phyloP scores from a whole-genome alignment of 768 basidiomycete species.

The Termitomyces sp. region DNA sequence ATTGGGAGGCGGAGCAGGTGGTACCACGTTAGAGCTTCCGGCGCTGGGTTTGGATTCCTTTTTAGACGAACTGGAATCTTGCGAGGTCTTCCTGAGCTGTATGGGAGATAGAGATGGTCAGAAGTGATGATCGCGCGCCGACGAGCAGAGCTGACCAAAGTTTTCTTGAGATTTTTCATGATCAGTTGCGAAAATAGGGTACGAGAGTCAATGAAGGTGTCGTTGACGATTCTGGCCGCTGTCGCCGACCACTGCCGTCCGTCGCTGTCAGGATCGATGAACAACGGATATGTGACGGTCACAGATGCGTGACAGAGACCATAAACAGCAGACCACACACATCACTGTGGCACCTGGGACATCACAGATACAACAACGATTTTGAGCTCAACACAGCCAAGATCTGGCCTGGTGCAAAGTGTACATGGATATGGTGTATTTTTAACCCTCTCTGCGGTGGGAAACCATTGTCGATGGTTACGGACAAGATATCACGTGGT shows the following conservation, averaged over 20 bases:
- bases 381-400: not conserved
- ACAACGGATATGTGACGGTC: constrained; percentile 26
- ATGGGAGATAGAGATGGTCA: constrained; percentile 16
- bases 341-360: not conserved
- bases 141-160: constrained; percentile 46
- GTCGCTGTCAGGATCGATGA: constrained; percentile 36
- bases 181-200: constrained; percentile 13
- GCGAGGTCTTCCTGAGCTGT: constrained; percentile 67
- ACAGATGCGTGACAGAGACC: constrained; percentile 14
- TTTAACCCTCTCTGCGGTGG: not conserved
- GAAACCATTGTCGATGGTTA: constrained; percentile 3
- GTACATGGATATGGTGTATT: not conserved
- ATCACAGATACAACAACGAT: not conserved
- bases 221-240: constrained; percentile 14
- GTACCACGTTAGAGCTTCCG: constrained; percentile 25
- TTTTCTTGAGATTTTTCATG: constrained; percentile 88
- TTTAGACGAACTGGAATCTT: constrained; percentile 63
- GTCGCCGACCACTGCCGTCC: constrained; percentile 11
- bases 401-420: not conserved
- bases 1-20: constrained; percentile 62
- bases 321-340: constrained; percentile 6
- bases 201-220: constrained; percentile 8
- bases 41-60: constrained; percentile 53
- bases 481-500: constrained; percentile 16
- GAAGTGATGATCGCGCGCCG: constrained; percentile 12